Evolutionary conservation across 116 monocot species (phyloP), one percentile per base, ranked within the genome.

Genomic region (Papilionanthe hybrid): DNA sequence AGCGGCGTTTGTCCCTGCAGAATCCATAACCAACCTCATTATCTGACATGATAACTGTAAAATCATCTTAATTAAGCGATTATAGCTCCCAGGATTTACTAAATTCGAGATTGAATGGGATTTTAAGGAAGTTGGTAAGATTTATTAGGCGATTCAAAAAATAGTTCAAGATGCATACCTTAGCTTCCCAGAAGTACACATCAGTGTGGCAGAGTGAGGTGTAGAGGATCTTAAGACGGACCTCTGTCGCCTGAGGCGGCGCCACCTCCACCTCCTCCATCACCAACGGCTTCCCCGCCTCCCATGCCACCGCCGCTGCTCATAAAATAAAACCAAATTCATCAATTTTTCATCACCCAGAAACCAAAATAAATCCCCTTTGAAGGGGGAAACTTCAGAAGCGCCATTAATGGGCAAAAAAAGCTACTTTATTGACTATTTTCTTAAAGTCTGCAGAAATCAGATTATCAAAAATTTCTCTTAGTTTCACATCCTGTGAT

Each of bases 161-260:
- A 32, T 32, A 32, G 32, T 32, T 32, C 2, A 32, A 32, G 32
- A 32, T 32, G 32, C 3, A 42, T 85, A 89, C 91, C 88, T 94
- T 91, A 45, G 94, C 94, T 82, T 94, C 91, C 94, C 94, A 94
- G 86, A 90, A 91, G 81, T 86, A 90, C 55, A 94, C 84, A 85
- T 94, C 94, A 75, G 90, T 92, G 88, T 92, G 92, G 81, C 94
- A 92, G 49, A 94, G 86, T 1, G 94, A 73, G 42, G 94, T 87
- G 63, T 53, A 94, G 25, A 88, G 79, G 77, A 94, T 90, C 82
- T 91, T 94, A 32, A 94, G 44, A 8, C 94, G 88, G 42, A 90
- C 92, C 81, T 94, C 94, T 79, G 83, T 85, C 6, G 82, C 84
- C 79, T 94, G 90, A 11, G 94, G 94, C 7, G 94, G 92, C 41